Base-by-base conservation (phyloP, 371 early-diverging fungal genomes). In the Mucor circinelloides region DNA sequence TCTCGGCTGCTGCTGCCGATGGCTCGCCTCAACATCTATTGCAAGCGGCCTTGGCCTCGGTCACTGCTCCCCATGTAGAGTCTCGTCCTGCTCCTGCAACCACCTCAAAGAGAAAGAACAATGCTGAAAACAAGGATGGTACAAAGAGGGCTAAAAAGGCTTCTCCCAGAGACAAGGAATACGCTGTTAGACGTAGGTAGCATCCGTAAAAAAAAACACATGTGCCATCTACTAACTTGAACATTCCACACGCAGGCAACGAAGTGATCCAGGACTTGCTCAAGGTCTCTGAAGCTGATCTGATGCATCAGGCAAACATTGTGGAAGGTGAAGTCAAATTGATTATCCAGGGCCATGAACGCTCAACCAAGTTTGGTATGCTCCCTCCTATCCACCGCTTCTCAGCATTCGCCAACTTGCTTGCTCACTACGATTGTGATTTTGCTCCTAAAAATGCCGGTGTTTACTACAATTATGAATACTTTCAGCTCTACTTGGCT, bases 371-470 rank as follows among this genome's bases (percentile, higher is more conserved):
- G 48, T 64, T 73, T 62, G 79, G 79, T 17, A 58, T 66, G 1
- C 38, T 79, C 9, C 67, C 77, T 3, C 81, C 84, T 27, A 63
- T 81, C 28, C 75, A 77, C 38, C 79, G 81, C 30, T 81, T 83
- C 58, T 73, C 81, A 6, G 76, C 77, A 1, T 78, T 80, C 69
- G 84, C 84, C 36, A 83, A 83, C 34, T 44, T 79, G 25, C 70
- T 78, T n/a, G 80, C 84, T 3, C 84, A 83, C 32, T 78, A 71
- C 52, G 84, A 83, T 44, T 76, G 80, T 44, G 84, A 83, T 42
- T 83, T 81, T 63, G 84, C 84, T 1, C 84, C 84, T 28, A 79
- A 79, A 42, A 83, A 83, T 58, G 76, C 84, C 3, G 84, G 84
- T 15, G 81, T 83, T 6, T 83, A 83, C 58, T 83, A 69, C 54